Conservation (phyloP, 768 basidiomycete genomes). For the Sarcodon aspratus region DNA sequence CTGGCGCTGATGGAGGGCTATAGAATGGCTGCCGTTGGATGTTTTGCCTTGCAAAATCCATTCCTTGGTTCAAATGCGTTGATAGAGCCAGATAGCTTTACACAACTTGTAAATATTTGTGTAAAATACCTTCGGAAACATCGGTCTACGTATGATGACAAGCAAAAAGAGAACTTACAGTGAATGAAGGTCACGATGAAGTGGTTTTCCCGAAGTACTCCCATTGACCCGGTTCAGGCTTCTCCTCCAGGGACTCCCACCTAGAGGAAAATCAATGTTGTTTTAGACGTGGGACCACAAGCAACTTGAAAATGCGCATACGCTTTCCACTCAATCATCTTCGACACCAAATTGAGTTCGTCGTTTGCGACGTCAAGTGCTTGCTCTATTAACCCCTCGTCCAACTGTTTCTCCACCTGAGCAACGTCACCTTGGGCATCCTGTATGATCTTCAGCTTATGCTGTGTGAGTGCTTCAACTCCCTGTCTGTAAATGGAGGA, state of each 20-base stretch:
- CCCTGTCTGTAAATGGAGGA: conserved; percentile 86
- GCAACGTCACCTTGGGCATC: conserved; percentile 53
- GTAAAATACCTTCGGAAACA: too few relatives aligned
- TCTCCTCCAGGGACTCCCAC: conserved; percentile 84
- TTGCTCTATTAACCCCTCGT: conserved; percentile 84
- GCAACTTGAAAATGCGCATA: conserved; percentile 33
- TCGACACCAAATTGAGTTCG: conserved; percentile 64
- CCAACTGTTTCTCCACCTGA: conserved; percentile 60
- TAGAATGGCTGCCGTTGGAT: neutral
- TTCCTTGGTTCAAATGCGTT: neutral
- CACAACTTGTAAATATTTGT: too few relatives aligned
- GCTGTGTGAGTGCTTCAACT: conserved; percentile 73
- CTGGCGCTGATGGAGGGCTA: neutral
- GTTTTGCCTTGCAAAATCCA: neutral
- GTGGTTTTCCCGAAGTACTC: conserved; percentile 59
- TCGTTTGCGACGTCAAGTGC: conserved; percentile 72
- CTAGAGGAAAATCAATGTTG: conserved; percentile 18
- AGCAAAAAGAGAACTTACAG: too few relatives aligned
- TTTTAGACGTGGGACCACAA: too few relatives aligned
- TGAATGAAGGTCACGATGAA: conserved; percentile 23
- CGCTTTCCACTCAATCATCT: conserved; percentile 96
- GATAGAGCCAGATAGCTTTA: too few relatives aligned
- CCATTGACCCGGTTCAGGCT: conserved; percentile 79
- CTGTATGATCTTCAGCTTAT: conserved; percentile 67
- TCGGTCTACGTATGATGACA: too few relatives aligned